Conservation (phyloP, 495 filamentous ascomycete genomes). For the Xeromyces bisporus region DNA sequence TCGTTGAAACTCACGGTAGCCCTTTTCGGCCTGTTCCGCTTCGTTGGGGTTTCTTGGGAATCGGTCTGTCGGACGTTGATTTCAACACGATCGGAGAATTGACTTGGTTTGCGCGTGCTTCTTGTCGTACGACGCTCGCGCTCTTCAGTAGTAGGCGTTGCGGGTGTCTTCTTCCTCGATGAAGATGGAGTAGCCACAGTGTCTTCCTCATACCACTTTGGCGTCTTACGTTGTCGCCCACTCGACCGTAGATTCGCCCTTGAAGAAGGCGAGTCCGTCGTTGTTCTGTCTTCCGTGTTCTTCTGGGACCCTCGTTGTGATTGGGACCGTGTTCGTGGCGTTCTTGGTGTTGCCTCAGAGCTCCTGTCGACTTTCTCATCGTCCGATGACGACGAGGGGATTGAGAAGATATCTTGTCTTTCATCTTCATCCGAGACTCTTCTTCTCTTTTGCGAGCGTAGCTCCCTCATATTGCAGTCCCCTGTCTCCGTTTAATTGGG, state of each 20-base stretch:
- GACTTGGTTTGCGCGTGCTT: conserved; percentile 10
- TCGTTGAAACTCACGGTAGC: background rate
- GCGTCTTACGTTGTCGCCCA: conserved; percentile 25
- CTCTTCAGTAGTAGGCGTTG: conserved; percentile 11
- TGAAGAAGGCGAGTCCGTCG: conserved; percentile 10
- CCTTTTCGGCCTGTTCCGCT: background rate
- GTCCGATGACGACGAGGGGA: conserved; percentile 8
- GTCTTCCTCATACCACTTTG: conserved; percentile 21
- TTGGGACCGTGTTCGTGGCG: conserved; percentile 9
- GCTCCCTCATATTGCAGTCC: conserved; percentile 20
- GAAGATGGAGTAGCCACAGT: conserved; percentile 9
- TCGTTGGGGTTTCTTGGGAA: background rate
- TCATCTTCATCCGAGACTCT: conserved; percentile 25
- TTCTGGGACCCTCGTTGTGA: background rate
- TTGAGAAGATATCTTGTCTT: conserved; percentile 12
- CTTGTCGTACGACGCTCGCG: conserved; percentile 8
- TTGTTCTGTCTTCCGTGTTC: background rate
- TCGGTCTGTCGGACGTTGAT: background rate
- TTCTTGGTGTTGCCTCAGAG: conserved; percentile 1
- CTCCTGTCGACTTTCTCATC: conserved; percentile 2
- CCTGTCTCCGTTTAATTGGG: too few relatives aligned
- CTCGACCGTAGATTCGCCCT: conserved; percentile 18
- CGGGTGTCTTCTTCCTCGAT: conserved; percentile 8
- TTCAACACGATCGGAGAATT: conserved; percentile 4
- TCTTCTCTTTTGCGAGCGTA: conserved; percentile 25